Percentiles rank a stretch among this genome's conserved stretches.
Conservation (phyloP, 31 red algal genomes). For the Bonnemaisonia californica region DNA sequence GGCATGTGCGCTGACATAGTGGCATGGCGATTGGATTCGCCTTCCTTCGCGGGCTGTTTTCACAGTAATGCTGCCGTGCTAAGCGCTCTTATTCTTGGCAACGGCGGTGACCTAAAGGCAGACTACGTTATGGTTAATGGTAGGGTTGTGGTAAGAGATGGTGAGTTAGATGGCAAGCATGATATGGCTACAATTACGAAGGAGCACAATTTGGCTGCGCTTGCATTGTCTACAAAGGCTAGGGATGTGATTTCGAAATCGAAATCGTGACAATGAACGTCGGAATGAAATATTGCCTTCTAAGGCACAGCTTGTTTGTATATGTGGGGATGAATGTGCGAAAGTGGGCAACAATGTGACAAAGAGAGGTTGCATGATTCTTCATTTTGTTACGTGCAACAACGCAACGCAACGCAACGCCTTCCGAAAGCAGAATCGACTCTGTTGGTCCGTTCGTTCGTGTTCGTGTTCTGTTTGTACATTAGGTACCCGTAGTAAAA, state of each 20-base stretch:
- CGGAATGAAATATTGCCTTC: too few species aligned
- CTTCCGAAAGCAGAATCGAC: too few species aligned
- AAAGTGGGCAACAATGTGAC: too few species aligned
- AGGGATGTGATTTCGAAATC: neutral
- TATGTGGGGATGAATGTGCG: too few species aligned
- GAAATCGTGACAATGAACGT: neutral
- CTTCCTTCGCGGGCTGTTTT: conserved; percentile 53
- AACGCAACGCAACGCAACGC: too few species aligned
- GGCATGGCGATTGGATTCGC: conserved; percentile 51
- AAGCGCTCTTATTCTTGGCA: conserved; percentile 41
- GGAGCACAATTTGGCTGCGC: conserved; percentile 47
- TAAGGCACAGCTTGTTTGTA: too few species aligned
- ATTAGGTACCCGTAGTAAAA: too few species aligned
- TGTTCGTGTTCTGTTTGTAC: too few species aligned
- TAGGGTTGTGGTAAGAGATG: conserved; percentile 42
- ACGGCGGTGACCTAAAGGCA: conserved; percentile 65
- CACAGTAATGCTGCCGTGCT: conserved; percentile 49
- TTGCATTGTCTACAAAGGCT: conserved; percentile 34
- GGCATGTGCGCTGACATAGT: conserved; percentile 62
- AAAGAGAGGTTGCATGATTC: too few species aligned
- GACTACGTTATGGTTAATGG: conserved; percentile 67
- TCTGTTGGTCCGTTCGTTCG: too few species aligned
- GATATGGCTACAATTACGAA: conserved; percentile 52
- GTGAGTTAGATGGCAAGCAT: conserved; percentile 22
- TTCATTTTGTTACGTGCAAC: too few species aligned